A percentile compares a stretch with the other conserved stretches of the same genome.
Conservation (phyloP, 768 basidiomycete species). For the Pleurotus platypus region DNA sequence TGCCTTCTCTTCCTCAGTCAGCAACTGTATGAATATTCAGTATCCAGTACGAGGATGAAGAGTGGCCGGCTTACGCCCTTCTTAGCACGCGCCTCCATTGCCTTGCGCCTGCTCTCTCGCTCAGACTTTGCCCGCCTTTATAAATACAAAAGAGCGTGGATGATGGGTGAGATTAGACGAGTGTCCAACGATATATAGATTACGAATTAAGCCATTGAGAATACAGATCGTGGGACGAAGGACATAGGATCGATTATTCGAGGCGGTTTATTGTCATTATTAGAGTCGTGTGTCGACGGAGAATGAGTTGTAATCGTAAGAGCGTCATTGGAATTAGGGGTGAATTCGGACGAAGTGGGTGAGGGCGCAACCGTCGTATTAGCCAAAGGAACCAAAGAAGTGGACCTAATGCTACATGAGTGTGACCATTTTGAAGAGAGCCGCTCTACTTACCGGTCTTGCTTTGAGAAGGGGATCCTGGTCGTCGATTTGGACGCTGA, state of each 20-base stretch:
- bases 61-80: constrained; percentile 56
- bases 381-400: constrained; percentile 21
- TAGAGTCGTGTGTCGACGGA: constrained; percentile 32
- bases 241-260: constrained; percentile 40
- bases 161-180: too few relatives aligned
- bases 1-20: constrained; percentile 54
- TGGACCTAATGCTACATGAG: constrained; percentile 65
- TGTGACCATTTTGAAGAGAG: constrained; percentile 32
- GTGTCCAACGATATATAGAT: not conserved
- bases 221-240: constrained; percentile 66
- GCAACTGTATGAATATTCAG: constrained; percentile 16
- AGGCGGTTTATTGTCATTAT: constrained; percentile 11
- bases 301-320: constrained; percentile 13
- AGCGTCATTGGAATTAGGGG: constrained; percentile 17
- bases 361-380: constrained; percentile 11
- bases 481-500: constrained; percentile 10
- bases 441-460: constrained; percentile 61
- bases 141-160: constrained; percentile 19
- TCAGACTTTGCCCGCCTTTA: constrained; percentile 68
- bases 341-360: constrained; percentile 16
- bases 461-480: constrained; percentile 38
- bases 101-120: constrained; percentile 63
- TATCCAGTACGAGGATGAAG: not conserved
- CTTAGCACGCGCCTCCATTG: constrained; percentile 68
- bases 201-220: constrained; percentile 54